Base-by-base conservation (phyloP, 805 yeast species). In the Barnettozyma vustinii region DNA sequence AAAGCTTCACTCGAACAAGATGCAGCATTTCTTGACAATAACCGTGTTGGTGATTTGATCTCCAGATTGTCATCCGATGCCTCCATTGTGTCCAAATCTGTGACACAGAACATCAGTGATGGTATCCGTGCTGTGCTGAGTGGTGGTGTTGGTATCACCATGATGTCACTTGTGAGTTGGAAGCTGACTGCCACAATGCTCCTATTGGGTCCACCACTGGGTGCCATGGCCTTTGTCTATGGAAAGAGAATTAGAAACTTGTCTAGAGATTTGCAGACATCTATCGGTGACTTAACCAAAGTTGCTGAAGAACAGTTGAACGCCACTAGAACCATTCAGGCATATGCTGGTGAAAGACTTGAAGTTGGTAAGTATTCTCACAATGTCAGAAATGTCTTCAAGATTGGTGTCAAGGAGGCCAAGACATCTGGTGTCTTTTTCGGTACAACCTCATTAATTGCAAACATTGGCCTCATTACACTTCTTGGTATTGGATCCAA, bases 281-380 rank as follows among this genome's bases (percentile, higher is more conserved):
- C 89, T 45, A 75, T 92, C 48, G 98, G 98, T 40, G 77, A 76
- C 8, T 72, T 94, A 60, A 88, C 97, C 1, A 88, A 89, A 61
- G 95, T 87, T 10, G 83, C 96, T 8, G 98, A 92, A 60, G 97
- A 92, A 59, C 91, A 94, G 56, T 76, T 92, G 53, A 83, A 81
- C 56, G 94, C 94, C 27, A 77, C 90, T 21, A 81, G 80, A 57
- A 90, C 97, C 0, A 90, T 95, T 45, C 97, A 92, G 66, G 78
- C 94, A 21, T 92, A 90, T 67, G 89, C 89, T 30, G 94, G 94
- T 48, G 97, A 92, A 65, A 73, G 74, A 40, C 72, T 75, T 44
- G 97, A 90, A 59, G 83, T 92, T 32, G 79, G 78, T 23, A 81
- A 82, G 44, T 92, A 87, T 66, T 83, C 89, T 50, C 67, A 71